Base-by-base conservation (phyloP, 345 rosid genomes). In the Salix purpurea region DNA sequence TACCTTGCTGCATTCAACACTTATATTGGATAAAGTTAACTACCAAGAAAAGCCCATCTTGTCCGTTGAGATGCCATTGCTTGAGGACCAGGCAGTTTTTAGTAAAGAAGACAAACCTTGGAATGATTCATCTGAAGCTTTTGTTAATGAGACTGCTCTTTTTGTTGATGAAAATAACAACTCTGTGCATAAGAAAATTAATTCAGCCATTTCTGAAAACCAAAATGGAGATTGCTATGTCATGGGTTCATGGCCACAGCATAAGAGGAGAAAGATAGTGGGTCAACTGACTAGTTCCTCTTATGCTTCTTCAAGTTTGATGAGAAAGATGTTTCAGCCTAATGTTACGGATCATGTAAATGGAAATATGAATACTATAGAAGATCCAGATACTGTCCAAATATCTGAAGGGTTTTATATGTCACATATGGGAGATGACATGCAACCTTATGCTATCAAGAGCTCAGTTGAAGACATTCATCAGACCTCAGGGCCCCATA, bases 211-310 rank as follows among this genome's bases (percentile, higher is more conserved):
- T 56, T 75, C 72, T 66, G 24, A 56, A 44, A 71, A 80, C 34
- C 73, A 42, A 58, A 30, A 54, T 78, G 81, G 62, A 46, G 78
- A 32, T 68, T 30, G 44, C 46, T 60, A 37, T 42, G 58, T 75
- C 46, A 48, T 30, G 24, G 81, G 79, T 68, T 87, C 88, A 48
- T 79, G 80, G 72, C 81, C 80, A 79, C 91, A 79, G 78, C 69
- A 74, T 82, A 90, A 88, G 82, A 87, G 87, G 74, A 85, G 87
- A 81, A 91, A 81, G 72, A 79, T 72, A 71, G 84, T 74, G 64
- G 72, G 62, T 67, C 83, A 76, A 67, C 76, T 62, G 74, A 72
- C 37, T 77, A 75, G 26, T 71, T 48, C 67, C 48, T 66, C 46
- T 69, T 83, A 86, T 82, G 78, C 87, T 67, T 82, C 88, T 70